phyloP scores from a whole-genome alignment of 1,284 basidiomycete species.

The Fomes fomentarius region DNA sequence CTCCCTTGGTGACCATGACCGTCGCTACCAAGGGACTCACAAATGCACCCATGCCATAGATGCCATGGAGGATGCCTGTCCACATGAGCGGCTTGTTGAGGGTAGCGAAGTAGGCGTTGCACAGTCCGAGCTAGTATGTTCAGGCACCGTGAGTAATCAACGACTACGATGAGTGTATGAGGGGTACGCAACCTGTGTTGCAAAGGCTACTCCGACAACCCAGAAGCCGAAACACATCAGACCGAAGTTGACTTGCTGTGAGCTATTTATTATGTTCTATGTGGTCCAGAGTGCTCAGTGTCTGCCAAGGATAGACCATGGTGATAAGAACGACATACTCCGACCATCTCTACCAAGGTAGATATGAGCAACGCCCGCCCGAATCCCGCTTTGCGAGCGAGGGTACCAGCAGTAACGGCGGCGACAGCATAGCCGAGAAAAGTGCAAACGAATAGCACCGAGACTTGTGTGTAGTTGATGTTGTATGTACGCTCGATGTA shows the following conservation, averaged over 20 bases:
- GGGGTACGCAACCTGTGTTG: slow-evolving; percentile 29
- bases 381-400: slow-evolving; percentile 32
- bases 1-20: slow-evolving; percentile 31
- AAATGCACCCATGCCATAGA: slow-evolving; percentile 37
- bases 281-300: background rate
- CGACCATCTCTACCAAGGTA: slow-evolving; percentile 32
- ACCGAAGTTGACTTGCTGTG: slow-evolving; percentile 33
- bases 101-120: slow-evolving; percentile 36
- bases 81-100: slow-evolving; percentile 35
- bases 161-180: background rate
- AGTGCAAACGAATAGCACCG: slow-evolving; percentile 33
- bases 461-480: slow-evolving; percentile 33
- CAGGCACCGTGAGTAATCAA: background rate
- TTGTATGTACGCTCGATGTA: slow-evolving; percentile 32
- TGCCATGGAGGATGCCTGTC: slow-evolving; percentile 36
- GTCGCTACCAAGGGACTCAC: slow-evolving; percentile 36
- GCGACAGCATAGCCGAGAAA: slow-evolving; percentile 35
- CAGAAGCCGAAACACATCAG: slow-evolving; percentile 39
- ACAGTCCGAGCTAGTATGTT: slow-evolving; percentile 33
- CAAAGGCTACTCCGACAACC: slow-evolving; percentile 34
- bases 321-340: slow-evolving; percentile 24
- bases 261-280: slow-evolving; percentile 38
- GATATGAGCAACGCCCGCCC: slow-evolving; percentile 33
- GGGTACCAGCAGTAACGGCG: slow-evolving; percentile 28
- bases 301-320: background rate